Evolutionary conservation across 805 yeast genomes (phyloP).

Genomic region (Candida arabinofermentans): DNA sequence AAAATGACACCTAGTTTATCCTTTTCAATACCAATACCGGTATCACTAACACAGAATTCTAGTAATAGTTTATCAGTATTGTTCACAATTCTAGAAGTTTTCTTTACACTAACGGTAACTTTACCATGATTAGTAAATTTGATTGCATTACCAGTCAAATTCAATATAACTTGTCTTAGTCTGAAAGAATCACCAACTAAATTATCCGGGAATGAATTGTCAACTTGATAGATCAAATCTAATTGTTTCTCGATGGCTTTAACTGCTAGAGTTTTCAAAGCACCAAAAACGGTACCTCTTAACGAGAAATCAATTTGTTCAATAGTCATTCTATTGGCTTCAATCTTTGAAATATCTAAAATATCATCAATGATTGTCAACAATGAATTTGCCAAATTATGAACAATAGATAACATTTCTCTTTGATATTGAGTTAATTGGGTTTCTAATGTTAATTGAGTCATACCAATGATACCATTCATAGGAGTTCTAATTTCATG

Average conservation of each 20-base stretch:
- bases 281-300: constrained; percentile 86
- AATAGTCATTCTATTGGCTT: constrained; percentile 90
- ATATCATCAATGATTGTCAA: constrained; percentile 87
- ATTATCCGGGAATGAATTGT: constrained; percentile 82
- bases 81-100: constrained; percentile 34
- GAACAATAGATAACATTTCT: constrained; percentile 87
- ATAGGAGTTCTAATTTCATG: constrained; percentile 89
- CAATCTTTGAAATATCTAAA: constrained; percentile 88
- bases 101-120: constrained; percentile 70
- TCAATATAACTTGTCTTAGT: constrained; percentile 79
- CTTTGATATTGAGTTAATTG: constrained; percentile 88
- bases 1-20: constrained; percentile 83
- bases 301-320: constrained; percentile 84
- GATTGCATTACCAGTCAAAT: constrained; percentile 85
- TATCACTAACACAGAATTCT: constrained; percentile 85
- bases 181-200: constrained; percentile 87
- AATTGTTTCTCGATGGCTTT: constrained; percentile 84
- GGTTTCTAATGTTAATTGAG: constrained; percentile 83
- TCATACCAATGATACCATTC: constrained; percentile 92
- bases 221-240: constrained; percentile 76
- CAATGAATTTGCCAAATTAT: constrained; percentile 79
- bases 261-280: constrained; percentile 82
- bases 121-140: constrained; percentile 82
- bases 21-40: constrained; percentile 85
- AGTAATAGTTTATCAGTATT: constrained; percentile 51